Evolutionary conservation across 768 basidiomycete species (phyloP).

Genomic region (Coprinellus micaceus): DNA sequence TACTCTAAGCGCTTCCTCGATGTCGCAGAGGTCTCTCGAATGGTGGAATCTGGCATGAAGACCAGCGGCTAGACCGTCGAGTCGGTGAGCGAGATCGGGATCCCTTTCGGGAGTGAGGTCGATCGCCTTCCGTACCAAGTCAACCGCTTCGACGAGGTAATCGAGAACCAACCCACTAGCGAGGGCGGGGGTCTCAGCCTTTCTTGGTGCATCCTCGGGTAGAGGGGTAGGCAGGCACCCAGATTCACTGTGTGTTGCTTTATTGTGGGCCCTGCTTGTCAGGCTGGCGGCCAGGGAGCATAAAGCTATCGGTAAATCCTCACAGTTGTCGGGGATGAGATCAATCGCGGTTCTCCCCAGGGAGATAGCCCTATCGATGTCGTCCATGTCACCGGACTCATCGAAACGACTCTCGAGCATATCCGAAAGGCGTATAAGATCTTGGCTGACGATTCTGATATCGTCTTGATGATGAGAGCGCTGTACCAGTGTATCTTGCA

Average conservation of each 20-base stretch:
- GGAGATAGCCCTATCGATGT: background rate
- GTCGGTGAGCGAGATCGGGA: constrained; percentile 7
- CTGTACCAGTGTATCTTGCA: constrained; percentile 10
- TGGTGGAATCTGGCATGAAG: constrained; percentile 16
- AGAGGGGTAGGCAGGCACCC: no score
- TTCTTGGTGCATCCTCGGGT: no score
- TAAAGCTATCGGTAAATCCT: background rate
- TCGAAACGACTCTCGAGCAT: constrained; percentile 19
- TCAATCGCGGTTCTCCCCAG: background rate
- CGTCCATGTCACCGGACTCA: background rate
- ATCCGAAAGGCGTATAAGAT: constrained; percentile 11
- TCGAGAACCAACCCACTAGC: no score
- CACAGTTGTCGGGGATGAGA: background rate
- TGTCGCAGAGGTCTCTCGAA: constrained; percentile 20
- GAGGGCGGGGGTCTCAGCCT: no score
- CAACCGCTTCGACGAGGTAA: constrained; percentile 14
- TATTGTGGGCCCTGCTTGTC: no score
- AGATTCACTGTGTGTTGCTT: no score
- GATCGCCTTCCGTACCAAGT: constrained; percentile 16
- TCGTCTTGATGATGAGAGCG: constrained; percentile 14
- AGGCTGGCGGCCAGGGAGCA: no score
- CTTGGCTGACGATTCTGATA: constrained; percentile 13
- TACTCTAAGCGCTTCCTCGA: no score
- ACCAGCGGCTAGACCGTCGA: constrained; percentile 14
- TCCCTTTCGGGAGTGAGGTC: constrained; percentile 18